Base-by-base conservation (phyloP, 176 grass and related monocot genomes). In the Zea luxurians region DNA sequence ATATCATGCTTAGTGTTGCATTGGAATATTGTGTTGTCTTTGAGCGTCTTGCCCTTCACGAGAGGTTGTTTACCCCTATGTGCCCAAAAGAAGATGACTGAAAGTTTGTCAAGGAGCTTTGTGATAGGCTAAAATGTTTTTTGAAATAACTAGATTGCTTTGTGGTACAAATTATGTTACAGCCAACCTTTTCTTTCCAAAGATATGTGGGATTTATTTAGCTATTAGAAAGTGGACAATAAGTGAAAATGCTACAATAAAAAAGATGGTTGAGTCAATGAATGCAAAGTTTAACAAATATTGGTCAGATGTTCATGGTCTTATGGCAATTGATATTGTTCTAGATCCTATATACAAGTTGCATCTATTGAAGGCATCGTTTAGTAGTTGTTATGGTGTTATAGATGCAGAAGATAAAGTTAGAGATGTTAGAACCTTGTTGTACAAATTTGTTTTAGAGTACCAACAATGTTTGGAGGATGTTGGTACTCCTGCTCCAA, bases 131-230 rank as follows among this genome's bases (percentile, higher is more conserved):
- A 2, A 68, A 40, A 0, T 83, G 4, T 83, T 75, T 21, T 68
- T 16, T 75, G 40, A 57, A 35, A 66, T 52, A 3, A 71, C 63
- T 2, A 42, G 70, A 13, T 4, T 70, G 2, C 61, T 87, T 15
- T 82, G 7, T 0, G 59, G 66, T 2, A 71, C 78, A 37, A 43
- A 71, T 7, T 87, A 87, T 61, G 27, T 54, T 10, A 68, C 20
- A 10, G 0, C 50, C 10, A 81, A 81, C 76, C n/a, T 66, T 8
- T 76, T 61, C 48, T 77, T 82, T 45, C 20, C 64, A 9, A 77
- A 62, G 20, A 52, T 82, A 15, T 53, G 49, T 78, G 73, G 66
- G 15, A 87, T 87, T 50, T 38, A 37, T 8, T 54, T 77, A 8
- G 64, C 61, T 61, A 35, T 61, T 61, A 17, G 3, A 0, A 61